Evolutionary conservation across 2,329 filamentous ascomycete genomes (phyloP).

Genomic region (Laburnicola sp.): DNA sequence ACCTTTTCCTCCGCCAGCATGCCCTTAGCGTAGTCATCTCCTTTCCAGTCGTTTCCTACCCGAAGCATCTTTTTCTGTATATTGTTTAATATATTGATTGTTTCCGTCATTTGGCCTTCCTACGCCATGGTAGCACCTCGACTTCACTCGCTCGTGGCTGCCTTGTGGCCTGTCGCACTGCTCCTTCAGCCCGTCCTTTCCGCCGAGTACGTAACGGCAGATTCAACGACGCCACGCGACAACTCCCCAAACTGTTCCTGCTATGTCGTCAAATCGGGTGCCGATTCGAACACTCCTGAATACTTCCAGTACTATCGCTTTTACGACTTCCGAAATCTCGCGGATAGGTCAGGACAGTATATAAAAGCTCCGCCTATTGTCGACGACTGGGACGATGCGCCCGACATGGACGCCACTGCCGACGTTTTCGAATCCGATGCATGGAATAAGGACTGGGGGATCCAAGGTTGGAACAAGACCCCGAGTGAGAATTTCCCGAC

Average conservation of each 20-base stretch:
- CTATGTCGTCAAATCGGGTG: slow-evolving; percentile 51
- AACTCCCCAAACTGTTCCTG: slow-evolving; percentile 51
- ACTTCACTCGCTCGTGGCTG: slow-evolving; percentile 22
- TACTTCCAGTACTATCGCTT: slow-evolving; percentile 58
- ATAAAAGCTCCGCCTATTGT: slow-evolving; percentile 28
- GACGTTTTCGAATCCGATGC: slow-evolving; percentile 42
- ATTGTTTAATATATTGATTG: slow-evolving; percentile 5
- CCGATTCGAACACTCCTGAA: slow-evolving; percentile 39
- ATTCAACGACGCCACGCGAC: slow-evolving; percentile 36
- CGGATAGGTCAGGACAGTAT: slow-evolving; percentile 33
- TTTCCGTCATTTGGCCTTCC: neutral
- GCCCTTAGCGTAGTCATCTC: too few species aligned
- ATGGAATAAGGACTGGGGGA: slow-evolving; percentile 41
- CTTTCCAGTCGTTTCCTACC: neutral
- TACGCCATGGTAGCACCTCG: slow-evolving; percentile 3
- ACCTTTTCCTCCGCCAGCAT: too few species aligned
- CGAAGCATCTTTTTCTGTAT: neutral
- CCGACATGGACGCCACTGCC: slow-evolving; percentile 40
- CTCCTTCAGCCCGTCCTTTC: slow-evolving; percentile 25
- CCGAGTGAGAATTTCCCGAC: slow-evolving; percentile 44
- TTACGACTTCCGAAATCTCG: slow-evolving; percentile 55
- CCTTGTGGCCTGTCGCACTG: slow-evolving; percentile 32
- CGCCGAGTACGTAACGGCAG: slow-evolving; percentile 35
- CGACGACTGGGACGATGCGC: slow-evolving; percentile 27
- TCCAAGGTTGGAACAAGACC: slow-evolving; percentile 52